Base-by-base conservation (phyloP, 371 early-diverging fungal species). In the Mortierella sp. region DNA sequence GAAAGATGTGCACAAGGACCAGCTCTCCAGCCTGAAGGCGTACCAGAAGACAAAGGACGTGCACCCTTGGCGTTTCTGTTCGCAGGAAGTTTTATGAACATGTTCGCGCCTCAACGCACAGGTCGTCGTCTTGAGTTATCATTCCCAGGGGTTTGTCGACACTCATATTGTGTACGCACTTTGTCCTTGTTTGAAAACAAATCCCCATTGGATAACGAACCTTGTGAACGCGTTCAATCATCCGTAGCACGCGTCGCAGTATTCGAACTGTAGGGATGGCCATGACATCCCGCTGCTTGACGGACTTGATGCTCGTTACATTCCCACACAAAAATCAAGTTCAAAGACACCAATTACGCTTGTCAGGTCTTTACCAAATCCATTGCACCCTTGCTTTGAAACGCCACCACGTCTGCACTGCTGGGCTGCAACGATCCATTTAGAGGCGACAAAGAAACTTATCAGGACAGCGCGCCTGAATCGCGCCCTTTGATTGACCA, bases 221-320 rank as follows among this genome's bases (percentile, higher is more conserved):
- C n/a, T n/a, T n/a, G n/a, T n/a, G n/a, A n/a, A n/a, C n/a, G n/a
- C n/a, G n/a, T n/a, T n/a, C n/a, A n/a, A n/a, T n/a, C n/a, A n/a
- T n/a, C 38, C 0, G 41, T 78, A 87, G 86, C 98, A 97, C 72
- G 96, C 96, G n/a, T 93, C 96, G n/a, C 98, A 97, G 83, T 95
- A 91, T 67, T 82, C 90, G 38, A 94, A 90, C 79, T 82, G 92
- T 19, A 96, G 96, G 26, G 90, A 91, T 12, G 96, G 96, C 21
- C 90, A 92, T 83, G 93, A 95, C 64, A 82, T 95, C 51, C 94
- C 94, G n/a, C 80, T 97, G 49, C 86, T 97, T 26, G 87, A 93
- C 18, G 96, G 96, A 96, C 89, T 96, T 23, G 82, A 91, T 26
- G 88, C 83, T 24, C 91, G n/a, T 94, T 74, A 94, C 94, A 1